phyloP scores from a whole-genome alignment of 257 asterid species.

The Solanum arcanum region DNA sequence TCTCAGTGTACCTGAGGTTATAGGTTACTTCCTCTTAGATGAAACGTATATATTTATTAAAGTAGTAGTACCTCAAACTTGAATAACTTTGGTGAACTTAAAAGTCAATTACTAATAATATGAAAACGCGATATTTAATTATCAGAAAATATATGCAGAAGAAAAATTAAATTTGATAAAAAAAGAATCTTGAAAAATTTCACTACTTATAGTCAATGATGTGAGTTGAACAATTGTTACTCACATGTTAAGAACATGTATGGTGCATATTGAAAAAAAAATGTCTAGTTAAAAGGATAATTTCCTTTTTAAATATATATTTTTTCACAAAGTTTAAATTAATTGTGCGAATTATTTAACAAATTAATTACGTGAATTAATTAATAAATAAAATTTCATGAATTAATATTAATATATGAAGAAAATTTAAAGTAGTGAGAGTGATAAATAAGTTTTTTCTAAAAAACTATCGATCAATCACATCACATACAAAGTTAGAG shows the following conservation, averaged over 20 bases:
- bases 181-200: too few relatives aligned
- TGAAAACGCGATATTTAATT: not conserved
- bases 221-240: not conserved
- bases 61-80: not conserved
- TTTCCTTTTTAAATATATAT: not conserved
- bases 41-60: not conserved
- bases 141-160: not conserved
- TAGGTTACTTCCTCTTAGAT: not conserved
- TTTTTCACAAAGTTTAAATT: too few relatives aligned
- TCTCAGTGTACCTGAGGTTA: not conserved
- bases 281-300: not conserved
- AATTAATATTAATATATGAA: too few relatives aligned
- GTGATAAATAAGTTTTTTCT: not conserved
- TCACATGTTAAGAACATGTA: not conserved
- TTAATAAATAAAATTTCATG: too few relatives aligned
- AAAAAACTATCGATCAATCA: not conserved
- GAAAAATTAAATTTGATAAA: not conserved
- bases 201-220: not conserved
- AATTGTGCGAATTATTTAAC: too few relatives aligned
- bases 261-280: not conserved
- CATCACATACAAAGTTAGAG: not conserved
- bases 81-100: too few relatives aligned
- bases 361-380: too few relatives aligned
- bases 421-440: not conserved
- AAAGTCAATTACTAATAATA: too few relatives aligned